A percentile compares a stretch with the other conserved stretches of the same genome.
These are phyloP conservation scores for Croton setiger DNA, from an alignment of 441 rosid genomes.

Conservation along the genomic window DNA sequence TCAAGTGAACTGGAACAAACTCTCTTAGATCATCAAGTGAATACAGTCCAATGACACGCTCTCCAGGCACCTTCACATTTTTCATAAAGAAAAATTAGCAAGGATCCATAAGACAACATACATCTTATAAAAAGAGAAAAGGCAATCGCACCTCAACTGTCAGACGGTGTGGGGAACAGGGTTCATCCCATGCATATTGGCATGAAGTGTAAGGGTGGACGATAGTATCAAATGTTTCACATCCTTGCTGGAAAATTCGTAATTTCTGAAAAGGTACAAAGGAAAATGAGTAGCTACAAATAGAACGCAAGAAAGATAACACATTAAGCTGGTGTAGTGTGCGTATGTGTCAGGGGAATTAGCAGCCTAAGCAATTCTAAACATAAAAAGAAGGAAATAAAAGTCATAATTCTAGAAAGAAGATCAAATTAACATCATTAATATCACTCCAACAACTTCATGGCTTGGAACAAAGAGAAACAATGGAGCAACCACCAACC, in stretches of 20 bases:
- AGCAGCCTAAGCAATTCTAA: too few relatives aligned
- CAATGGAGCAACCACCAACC: slow-evolving; percentile 53
- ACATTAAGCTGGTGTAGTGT: not conserved
- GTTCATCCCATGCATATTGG: slow-evolving; percentile 99
- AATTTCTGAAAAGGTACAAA: slow-evolving; percentile 50
- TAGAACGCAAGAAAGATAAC: not conserved
- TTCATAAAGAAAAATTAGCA: slow-evolving; percentile 20
- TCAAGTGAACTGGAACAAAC: slow-evolving; percentile 53
- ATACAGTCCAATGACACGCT: slow-evolving; percentile 77
- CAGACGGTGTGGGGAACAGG: slow-evolving; percentile 87
- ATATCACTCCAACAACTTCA: not conserved
- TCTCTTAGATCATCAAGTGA: slow-evolving; percentile 82
- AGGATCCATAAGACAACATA: slow-evolving; percentile 10
- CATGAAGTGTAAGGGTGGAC: slow-evolving; percentile 76
- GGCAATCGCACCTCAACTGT: slow-evolving; percentile 65
- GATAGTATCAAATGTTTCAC: slow-evolving; percentile 85
- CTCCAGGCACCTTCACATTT: slow-evolving; percentile 75
- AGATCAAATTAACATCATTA: not conserved
- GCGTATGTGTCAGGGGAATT: too few relatives aligned
- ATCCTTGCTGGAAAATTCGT: slow-evolving; percentile 84
- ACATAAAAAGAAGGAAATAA: not conserved
- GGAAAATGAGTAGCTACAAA: slow-evolving; percentile 4
- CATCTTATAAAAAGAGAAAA: slow-evolving; percentile 1
- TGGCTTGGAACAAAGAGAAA: not conserved
- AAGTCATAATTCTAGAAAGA: not conserved